These are phyloP conservation scores for Ogataea angusta DNA, from an alignment of 805 yeast genomes.

Conservation along the genomic window DNA sequence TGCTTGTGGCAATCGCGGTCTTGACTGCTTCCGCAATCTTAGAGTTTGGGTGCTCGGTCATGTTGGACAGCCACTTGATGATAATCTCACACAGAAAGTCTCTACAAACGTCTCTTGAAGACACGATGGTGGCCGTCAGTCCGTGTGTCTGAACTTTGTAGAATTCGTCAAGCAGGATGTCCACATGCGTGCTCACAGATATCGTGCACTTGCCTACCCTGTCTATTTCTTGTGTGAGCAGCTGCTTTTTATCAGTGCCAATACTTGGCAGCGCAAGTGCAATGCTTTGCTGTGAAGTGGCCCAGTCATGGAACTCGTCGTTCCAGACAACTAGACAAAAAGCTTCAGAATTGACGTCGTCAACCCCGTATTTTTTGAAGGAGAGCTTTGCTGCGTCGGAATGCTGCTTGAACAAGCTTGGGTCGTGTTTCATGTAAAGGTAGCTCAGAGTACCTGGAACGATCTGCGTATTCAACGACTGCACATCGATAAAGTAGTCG, in stretches of 20 bases:
- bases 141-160: slow-evolving; percentile 35
- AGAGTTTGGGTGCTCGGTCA: slow-evolving; percentile 37
- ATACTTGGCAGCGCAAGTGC: slow-evolving; percentile 14
- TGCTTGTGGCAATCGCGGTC: slow-evolving; percentile 39
- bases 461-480: slow-evolving; percentile 32
- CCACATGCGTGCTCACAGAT: slow-evolving; percentile 31
- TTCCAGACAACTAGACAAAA: slow-evolving; percentile 67
- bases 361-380: slow-evolving; percentile 31
- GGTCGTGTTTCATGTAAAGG: slow-evolving; percentile 3
- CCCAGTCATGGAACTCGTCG: slow-evolving; percentile 67
- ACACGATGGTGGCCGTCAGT: slow-evolving; percentile 52
- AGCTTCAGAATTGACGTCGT: slow-evolving; percentile 34
- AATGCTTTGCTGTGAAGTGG: slow-evolving; percentile 25
- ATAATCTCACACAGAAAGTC: slow-evolving; percentile 45
- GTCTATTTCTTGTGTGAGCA: slow-evolving; percentile 44
- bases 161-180: slow-evolving; percentile 15
- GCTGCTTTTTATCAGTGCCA: slow-evolving; percentile 4
- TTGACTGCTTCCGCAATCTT: slow-evolving; percentile 40
- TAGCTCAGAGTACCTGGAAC: slow-evolving; percentile 16
- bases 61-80: slow-evolving; percentile 49
- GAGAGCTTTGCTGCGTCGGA: slow-evolving; percentile 37
- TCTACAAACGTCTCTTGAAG: slow-evolving; percentile 48
- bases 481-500: slow-evolving; percentile 42
- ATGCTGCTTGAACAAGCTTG: slow-evolving; percentile 5
- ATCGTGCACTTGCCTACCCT: slow-evolving; percentile 48